Evolutionary conservation across 768 basidiomycete genomes (phyloP).

Genomic region (Hericium rajendrae): DNA sequence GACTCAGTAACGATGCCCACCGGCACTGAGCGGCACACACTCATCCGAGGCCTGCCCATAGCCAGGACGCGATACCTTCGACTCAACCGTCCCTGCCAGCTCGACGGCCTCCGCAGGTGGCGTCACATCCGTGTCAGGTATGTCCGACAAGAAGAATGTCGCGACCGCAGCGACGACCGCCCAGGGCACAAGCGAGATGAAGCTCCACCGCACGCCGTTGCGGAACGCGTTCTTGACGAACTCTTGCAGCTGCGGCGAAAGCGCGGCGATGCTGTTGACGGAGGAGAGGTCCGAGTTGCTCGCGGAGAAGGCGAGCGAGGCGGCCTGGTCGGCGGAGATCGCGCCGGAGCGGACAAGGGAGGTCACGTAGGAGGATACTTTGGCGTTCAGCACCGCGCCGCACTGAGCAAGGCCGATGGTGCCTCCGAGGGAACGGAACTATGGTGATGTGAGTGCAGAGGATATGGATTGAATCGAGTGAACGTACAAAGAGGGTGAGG

Average conservation of each 20-base stretch:
- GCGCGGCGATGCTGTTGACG: constrained; percentile 25
- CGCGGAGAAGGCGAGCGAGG: constrained; percentile 16
- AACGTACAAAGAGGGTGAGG: constrained; percentile 35
- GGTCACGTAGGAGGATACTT: constrained; percentile 28
- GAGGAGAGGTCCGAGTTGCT: constrained; percentile 21
- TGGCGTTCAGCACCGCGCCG: constrained; percentile 35
- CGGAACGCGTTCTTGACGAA: constrained; percentile 32
- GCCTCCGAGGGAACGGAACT: constrained; percentile 43
- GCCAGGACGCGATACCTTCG: no score
- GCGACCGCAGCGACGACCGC: constrained; percentile 24
- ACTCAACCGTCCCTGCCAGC: no score
- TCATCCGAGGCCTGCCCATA: no score
- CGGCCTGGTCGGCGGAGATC: constrained; percentile 22
- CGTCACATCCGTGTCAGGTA: constrained; percentile 21
- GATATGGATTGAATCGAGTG: no score
- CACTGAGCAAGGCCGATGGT: constrained; percentile 46
- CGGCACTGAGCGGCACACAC: no score
- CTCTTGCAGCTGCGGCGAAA: constrained; percentile 26
- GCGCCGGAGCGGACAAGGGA: constrained; percentile 18
- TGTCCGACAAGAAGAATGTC: constrained; percentile 30
- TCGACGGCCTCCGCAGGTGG: no score
- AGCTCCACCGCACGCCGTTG: constrained; percentile 32
- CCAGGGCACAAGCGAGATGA: constrained; percentile 43
- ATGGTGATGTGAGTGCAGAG: neutral
- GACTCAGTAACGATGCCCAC: no score